These are phyloP conservation scores for Phyllosticta paracitricarpa DNA, from an alignment of 2,329 filamentous ascomycete genomes.

Conservation along the genomic window DNA sequence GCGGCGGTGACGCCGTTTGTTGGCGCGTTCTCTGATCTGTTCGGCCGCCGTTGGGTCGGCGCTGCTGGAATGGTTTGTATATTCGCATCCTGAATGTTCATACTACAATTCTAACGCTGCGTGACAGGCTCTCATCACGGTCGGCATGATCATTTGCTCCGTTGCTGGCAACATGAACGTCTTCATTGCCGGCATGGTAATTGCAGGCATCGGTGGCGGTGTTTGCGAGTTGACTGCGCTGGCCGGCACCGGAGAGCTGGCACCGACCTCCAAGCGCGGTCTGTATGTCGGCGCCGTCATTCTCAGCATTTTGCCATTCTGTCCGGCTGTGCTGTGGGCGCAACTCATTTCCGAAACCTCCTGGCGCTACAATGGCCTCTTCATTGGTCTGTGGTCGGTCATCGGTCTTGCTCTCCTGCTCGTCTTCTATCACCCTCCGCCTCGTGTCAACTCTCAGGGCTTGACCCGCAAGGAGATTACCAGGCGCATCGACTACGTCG, in stretches of 20 bases:
- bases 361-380: conserved; percentile 48
- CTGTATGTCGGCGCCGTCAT: conserved; percentile 52
- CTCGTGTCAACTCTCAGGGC: conserved; percentile 33
- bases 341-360: conserved; percentile 44
- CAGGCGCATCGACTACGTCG: conserved; percentile 23
- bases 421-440: conserved; percentile 43
- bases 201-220: conserved; percentile 56
- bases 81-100: conserved; percentile 36
- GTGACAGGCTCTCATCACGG: conserved; percentile 36
- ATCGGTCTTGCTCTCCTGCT: conserved; percentile 41
- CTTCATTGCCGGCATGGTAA: conserved; percentile 33
- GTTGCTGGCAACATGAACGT: conserved; percentile 19
- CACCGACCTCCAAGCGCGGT: conserved; percentile 54
- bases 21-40: conserved; percentile 34
- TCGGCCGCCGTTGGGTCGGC: conserved; percentile 24
- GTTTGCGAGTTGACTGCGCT: conserved; percentile 60
- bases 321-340: conserved; percentile 51
- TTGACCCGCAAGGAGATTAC: conserved; percentile 21
- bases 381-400: conserved; percentile 43
- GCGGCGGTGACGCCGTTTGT: conserved; percentile 54
- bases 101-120: conserved; percentile 39
- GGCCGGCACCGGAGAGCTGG: conserved; percentile 58
- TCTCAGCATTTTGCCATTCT: conserved; percentile 53
- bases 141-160: conserved; percentile 48
- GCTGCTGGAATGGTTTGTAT: conserved; percentile 18